phyloP scores from a whole-genome alignment of 345 rosid species.

The Brassica napus region DNA sequence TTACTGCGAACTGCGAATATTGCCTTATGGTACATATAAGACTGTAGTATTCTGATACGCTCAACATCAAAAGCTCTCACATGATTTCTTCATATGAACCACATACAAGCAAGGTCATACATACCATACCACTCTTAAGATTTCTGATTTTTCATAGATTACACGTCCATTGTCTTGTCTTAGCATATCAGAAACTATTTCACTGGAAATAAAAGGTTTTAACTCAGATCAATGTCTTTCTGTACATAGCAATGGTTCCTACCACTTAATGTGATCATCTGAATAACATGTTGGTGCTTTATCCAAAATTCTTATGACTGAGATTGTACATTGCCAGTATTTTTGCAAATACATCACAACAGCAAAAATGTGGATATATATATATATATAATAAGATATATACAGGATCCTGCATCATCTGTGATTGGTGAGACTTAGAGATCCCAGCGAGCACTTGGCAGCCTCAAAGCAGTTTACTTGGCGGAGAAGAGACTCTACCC shows the following conservation, averaged over 20 bases:
- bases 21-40: conserved; percentile 66
- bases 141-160: not conserved
- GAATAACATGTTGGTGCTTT: conserved; percentile 22
- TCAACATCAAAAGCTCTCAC: not conserved
- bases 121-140: conserved; percentile 8
- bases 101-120: conserved; percentile 10
- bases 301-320: conserved; percentile 32
- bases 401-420: conserved; percentile 33
- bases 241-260: conserved; percentile 26
- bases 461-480: conserved; percentile 56
- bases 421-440: conserved; percentile 48
- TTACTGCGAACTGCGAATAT: conserved; percentile 83
- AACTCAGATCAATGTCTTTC: conserved; percentile 9
- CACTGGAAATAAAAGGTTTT: not conserved
- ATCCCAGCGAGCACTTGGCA: conserved; percentile 54
- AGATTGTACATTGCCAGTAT: conserved; percentile 35
- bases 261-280: conserved; percentile 18
- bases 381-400: conserved; percentile 16
- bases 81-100: conserved; percentile 22
- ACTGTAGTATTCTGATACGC: conserved; percentile 69
- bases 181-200: not conserved
- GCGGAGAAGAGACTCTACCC: conserved; percentile 68
- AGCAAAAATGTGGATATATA: conserved; percentile 32
- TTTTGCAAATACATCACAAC: conserved; percentile 28
- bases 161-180: not conserved